Conservation (phyloP, 2,329 filamentous ascomycete genomes). For the Fusarium sp. region DNA sequence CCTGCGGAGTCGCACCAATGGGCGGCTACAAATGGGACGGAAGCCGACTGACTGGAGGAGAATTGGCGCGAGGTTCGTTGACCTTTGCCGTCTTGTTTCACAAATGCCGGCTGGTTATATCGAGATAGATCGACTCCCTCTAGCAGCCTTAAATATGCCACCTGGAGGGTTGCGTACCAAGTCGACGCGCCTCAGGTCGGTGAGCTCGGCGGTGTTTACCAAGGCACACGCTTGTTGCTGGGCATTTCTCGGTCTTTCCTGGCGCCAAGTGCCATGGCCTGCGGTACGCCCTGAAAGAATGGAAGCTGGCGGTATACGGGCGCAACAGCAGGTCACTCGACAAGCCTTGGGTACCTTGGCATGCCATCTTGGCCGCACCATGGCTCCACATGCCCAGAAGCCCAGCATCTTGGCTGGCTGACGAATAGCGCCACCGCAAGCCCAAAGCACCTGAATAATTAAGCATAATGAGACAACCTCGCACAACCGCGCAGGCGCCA, state of each 20-base stretch:
- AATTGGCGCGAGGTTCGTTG: neutral
- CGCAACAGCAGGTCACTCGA: conserved; percentile 13
- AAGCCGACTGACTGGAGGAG: neutral
- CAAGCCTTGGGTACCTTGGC: conserved; percentile 6
- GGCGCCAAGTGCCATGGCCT: conserved; percentile 2
- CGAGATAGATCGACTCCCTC: neutral
- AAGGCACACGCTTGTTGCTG: conserved; percentile 1
- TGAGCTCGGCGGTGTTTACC: no score
- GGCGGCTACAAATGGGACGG: neutral
- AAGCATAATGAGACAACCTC: conserved; percentile 25
- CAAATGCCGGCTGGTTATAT: neutral
- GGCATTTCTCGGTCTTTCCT: conserved; percentile 15
- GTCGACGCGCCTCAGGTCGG: no score
- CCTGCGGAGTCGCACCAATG: conserved; percentile 3
- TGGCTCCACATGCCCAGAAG: conserved; percentile 21
- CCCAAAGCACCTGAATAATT: conserved; percentile 9
- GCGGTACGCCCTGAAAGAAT: conserved; percentile 11
- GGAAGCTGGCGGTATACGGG: conserved; percentile 2
- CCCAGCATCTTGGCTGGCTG: conserved; percentile 27
- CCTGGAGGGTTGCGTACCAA: no score
- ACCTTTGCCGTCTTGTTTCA: neutral
- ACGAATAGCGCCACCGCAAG: conserved; percentile 18
- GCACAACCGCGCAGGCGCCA: conserved; percentile 35
- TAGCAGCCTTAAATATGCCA: neutral
- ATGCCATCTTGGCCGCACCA: conserved; percentile 9